Evolutionary conservation across 2,329 filamentous ascomycete genomes (phyloP).

Genomic region (Arthrobotrys sinensis): DNA sequence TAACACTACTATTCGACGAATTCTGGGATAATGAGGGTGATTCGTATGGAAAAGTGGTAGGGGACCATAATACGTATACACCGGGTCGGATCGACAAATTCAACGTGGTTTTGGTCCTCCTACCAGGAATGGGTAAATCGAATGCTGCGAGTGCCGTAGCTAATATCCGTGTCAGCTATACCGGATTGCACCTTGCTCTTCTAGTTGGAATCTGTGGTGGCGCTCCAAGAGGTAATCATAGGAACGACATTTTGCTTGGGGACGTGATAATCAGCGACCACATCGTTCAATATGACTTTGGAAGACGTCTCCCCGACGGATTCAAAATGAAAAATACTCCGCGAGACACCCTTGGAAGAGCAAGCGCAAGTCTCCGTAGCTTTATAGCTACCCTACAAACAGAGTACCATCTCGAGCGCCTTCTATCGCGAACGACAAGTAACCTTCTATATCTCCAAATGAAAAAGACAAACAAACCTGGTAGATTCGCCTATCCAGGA

Average conservation of each 20-base stretch:
- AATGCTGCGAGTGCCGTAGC: slow-evolving; percentile 45
- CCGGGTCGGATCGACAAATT: slow-evolving; percentile 61
- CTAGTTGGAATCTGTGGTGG: slow-evolving; percentile 64
- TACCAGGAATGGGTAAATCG: slow-evolving; percentile 53
- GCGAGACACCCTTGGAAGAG: slow-evolving; percentile 58
- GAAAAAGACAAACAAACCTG: too few relatives aligned
- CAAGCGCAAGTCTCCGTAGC: not conserved
- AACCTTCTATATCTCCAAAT: too few relatives aligned
- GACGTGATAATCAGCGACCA: slow-evolving; percentile 66
- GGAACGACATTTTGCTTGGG: slow-evolving; percentile 64
- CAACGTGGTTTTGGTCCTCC: slow-evolving; percentile 57
- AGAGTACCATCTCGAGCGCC: not conserved
- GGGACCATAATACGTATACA: slow-evolving; percentile 63
- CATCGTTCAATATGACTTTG: slow-evolving; percentile 62
- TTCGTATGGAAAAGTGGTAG: slow-evolving; percentile 47
- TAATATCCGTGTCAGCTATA: slow-evolving; percentile 40
- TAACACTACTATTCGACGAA: slow-evolving; percentile 65
- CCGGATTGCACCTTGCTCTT: slow-evolving; percentile 60
- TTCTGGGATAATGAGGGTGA: slow-evolving; percentile 63
- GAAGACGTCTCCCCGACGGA: slow-evolving; percentile 57
- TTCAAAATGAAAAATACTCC: slow-evolving; percentile 60
- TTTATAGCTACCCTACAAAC: not conserved
- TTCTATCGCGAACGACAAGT: too few relatives aligned
- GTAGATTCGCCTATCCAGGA: slow-evolving; percentile 63
- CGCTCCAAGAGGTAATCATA: slow-evolving; percentile 45